Conservation (phyloP, 23 red algal species). For the Gracilaria caudata region DNA sequence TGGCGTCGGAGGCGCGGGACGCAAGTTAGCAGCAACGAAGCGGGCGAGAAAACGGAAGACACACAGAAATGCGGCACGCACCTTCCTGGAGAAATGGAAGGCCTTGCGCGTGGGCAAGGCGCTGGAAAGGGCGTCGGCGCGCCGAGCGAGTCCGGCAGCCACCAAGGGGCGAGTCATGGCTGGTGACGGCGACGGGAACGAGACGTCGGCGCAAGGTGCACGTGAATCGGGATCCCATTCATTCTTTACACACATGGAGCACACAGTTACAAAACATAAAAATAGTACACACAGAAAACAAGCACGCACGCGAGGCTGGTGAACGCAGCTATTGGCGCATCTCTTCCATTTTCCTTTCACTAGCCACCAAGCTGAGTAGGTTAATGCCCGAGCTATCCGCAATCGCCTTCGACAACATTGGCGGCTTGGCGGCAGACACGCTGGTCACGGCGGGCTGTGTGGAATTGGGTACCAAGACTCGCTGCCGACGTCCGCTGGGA, state of each 20-base stretch:
- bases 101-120: constrained; percentile 9
- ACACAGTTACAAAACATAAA: constrained; percentile 1
- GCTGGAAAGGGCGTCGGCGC: not conserved
- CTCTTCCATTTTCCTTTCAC: constrained; percentile 55
- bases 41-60: not conserved
- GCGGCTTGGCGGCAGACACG: constrained; percentile 37
- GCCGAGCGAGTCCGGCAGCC: not conserved
- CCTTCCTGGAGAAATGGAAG: constrained; percentile 1
- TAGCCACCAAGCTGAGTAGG: constrained; percentile 40
- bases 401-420: constrained; percentile 6
- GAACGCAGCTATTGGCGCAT: constrained; percentile 17
- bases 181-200: not conserved
- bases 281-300: constrained; percentile 15
- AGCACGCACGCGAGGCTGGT: too few relatives aligned
- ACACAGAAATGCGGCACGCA: not conserved
- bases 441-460: not conserved
- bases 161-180: constrained; percentile 7
- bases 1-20: not conserved
- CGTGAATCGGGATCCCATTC: not conserved
- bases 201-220: not conserved
- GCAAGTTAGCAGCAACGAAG: not conserved
- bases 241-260: not conserved
- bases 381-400: constrained; percentile 53
- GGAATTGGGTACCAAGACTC: not conserved
- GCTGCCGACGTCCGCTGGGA: not conserved